Evolutionary conservation across 78 protist species (phyloP).

Genomic region (Neovahlkampfia damariscottae): DNA sequence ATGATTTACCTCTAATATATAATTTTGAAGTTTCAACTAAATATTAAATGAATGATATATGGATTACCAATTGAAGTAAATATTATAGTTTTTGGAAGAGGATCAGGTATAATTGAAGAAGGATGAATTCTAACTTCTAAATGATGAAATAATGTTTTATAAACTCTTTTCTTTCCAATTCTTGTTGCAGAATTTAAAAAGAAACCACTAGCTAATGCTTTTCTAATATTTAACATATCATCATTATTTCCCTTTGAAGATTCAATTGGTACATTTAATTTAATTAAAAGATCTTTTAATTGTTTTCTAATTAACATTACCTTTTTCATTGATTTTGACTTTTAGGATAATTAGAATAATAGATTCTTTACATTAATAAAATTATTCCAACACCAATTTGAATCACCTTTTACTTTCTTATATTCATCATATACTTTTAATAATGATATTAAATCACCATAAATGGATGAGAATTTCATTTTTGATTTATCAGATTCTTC

Average conservation of each 20-base stretch:
- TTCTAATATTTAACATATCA: neutral
- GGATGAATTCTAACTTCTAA: constrained; percentile 10
- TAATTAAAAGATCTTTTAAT: neutral
- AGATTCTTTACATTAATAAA: constrained; percentile 69
- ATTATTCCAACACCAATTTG: constrained; percentile 89
- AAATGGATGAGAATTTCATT: constrained; percentile 32
- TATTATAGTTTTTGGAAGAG: neutral
- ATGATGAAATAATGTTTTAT: neutral
- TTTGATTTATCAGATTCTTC: neutral
- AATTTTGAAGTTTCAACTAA: too few species aligned
- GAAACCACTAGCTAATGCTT: neutral
- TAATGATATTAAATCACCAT: constrained; percentile 19
- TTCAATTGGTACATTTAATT: neutral
- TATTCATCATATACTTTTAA: neutral
- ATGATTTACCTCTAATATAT: too few species aligned
- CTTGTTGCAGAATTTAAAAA: neutral
- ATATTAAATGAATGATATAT: too few species aligned
- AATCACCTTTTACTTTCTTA: neutral
- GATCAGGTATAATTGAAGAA: neutral
- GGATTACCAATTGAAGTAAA: neutral
- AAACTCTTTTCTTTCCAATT: neutral
- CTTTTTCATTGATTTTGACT: neutral
- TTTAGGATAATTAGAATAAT: too few species aligned
- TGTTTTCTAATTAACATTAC: neutral
- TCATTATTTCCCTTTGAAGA: too few species aligned